Base-by-base conservation (phyloP, 768 basidiomycete species). In the Agaricus subrufescens region DNA sequence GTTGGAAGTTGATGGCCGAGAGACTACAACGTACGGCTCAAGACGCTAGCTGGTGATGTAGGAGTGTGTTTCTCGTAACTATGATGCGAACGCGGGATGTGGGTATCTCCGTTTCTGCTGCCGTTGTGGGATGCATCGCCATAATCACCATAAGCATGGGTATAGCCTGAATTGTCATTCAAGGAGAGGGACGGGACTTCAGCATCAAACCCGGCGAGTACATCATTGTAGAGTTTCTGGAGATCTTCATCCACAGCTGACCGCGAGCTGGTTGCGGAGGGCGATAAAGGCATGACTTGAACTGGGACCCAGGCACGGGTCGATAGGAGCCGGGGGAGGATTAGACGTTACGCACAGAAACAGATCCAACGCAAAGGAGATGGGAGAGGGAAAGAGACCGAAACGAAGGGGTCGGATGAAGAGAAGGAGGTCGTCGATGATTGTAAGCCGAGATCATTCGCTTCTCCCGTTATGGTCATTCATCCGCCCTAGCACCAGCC, bases 201-300 rank as follows among this genome's bases (percentile, higher is more conserved):
- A 6, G 86, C 83, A 30, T 76, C 69, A 62, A 87, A 90, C 29
- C 80, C 81, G 45, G 81, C 81, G 74, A 85, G 85, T 23, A 90
- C 87, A 67, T 88, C 85, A 60, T 89, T 81, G 68, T 89, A 91
- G 44, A 91, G 78, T 55, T 79, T 76, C 61, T 88, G 85, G 4
- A 90, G 77, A 64, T 89, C 87, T 62, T 84, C 83, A 59, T 89
- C 88, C 39, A 80, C 80, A 3, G 85, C 81, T 48, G 75, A 71
- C 39, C 55, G 48, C 23, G 55, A 38, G 25, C 55, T 42, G 37
- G 49, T 50, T 44, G 39, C 55, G 48, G 48, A 15, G n/a, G 55
- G 48, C 10, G 48, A 48, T 56, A 31, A 48, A 14, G 55, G 55
- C 55, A 56, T 56, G 55, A 44, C 38, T 50, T 26, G n/a, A 40